Conservation (phyloP, 371 early-diverging fungal genomes). For the Coemansia linderi region DNA sequence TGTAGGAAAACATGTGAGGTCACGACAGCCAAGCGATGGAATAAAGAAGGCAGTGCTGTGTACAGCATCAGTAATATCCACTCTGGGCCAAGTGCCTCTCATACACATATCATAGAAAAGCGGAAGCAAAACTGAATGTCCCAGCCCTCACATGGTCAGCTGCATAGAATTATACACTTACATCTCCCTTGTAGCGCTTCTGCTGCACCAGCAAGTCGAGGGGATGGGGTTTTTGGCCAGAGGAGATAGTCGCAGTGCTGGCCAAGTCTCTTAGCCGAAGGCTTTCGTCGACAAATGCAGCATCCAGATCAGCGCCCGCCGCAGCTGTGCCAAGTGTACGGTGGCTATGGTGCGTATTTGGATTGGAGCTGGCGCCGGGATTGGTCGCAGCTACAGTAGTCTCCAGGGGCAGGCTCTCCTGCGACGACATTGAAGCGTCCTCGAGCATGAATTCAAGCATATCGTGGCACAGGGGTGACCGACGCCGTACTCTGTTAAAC, state of each 20-base stretch:
- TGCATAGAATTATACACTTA: background rate
- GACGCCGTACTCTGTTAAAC: conserved; percentile 41
- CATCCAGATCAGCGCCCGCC: background rate
- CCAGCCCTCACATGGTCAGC: background rate
- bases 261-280: background rate
- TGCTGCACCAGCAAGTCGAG: background rate
- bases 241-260: background rate
- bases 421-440: conserved; percentile 42
- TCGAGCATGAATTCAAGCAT: conserved; percentile 50
- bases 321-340: background rate
- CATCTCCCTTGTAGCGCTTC: background rate
- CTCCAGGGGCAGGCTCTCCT: conserved; percentile 26
- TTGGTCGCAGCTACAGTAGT: conserved; percentile 3
- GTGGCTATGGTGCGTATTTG: background rate
- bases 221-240: background rate
- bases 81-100: background rate
- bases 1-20: conserved; percentile 5
- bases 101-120: background rate
- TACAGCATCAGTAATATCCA: background rate
- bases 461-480: conserved; percentile 52
- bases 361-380: conserved; percentile 9
- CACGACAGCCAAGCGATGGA: background rate
- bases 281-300: background rate
- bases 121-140: background rate
- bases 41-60: background rate